Base-by-base conservation (phyloP, 768 basidiomycete species). In the Brasilioporus rufonigricans region DNA sequence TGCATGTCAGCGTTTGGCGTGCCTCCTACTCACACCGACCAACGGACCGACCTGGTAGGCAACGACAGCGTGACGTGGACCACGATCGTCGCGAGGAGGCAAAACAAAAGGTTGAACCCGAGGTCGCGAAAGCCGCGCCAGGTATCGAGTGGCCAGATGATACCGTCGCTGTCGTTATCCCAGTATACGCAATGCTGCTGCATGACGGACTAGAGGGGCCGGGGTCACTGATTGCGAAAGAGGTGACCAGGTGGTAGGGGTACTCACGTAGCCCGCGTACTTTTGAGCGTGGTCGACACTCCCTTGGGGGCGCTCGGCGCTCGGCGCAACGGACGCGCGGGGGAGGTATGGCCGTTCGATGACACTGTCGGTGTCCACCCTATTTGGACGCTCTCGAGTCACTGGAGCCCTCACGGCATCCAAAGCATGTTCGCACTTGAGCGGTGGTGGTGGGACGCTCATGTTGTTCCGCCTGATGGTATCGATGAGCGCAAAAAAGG, bases 131-230 rank as follows among this genome's bases (percentile, higher is more conserved):
- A 75, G 16, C 73, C 76, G 8, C 60, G 57, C 62, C 65, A 77
- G 9, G 78, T 79, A 48, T 79, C 76, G 12, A 58, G 50, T 5
- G 77, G 78, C 74, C 74, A 79, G 48, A 80, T 73, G 43, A 78
- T 53, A 3, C 76, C 75, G 50, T 80, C 78, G 4, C 55, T 29
- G 56, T 77, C 73, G 9, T 53, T 59, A 50, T 78, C 77, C 67
- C 75, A 77, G 57, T 74, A 77, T 24, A 65, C 21, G 60, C 68
- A 70, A 55, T 77, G 76, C 44, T 77, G 74, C 55, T 77, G 73
- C 52, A 76, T 64, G 33, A 75, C 75, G 13, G 75, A 71, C 64
- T 74, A 44, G 13, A 45, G 21, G n/a, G n/a, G 38, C 10, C 19
- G 4, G 23, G 18, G 26, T 50, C 39, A 16, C 45, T 13, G 44